These are phyloP conservation scores for Filobasidium floriforme DNA, from an alignment of 768 basidiomycete species.

Conservation along the genomic window DNA sequence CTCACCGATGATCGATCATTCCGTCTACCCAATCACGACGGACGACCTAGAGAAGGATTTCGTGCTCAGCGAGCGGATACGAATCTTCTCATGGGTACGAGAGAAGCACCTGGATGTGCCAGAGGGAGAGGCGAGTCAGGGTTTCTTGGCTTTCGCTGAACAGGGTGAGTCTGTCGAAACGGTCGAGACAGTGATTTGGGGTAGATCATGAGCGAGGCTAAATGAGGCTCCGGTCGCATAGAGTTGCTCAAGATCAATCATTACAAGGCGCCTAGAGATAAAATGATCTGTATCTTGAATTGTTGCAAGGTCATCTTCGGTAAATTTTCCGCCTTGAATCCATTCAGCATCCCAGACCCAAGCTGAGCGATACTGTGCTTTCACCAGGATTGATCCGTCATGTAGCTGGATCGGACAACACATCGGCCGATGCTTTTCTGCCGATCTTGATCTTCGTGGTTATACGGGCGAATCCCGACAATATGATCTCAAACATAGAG, in stretches of 20 bases:
- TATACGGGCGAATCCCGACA: slow-evolving; percentile 83
- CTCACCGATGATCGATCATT: slow-evolving; percentile 68
- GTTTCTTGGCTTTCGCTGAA: slow-evolving; percentile 57
- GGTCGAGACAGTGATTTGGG: neutral
- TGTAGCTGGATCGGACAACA: slow-evolving; percentile 58
- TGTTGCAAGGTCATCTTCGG: slow-evolving; percentile 99
- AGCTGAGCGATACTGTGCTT: neutral
- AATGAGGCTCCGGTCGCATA: neutral
- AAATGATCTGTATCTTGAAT: slow-evolving; percentile 93
- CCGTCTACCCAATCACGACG: slow-evolving; percentile 65
- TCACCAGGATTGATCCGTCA: slow-evolving; percentile 76
- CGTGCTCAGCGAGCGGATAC: slow-evolving; percentile 79
- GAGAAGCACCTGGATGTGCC: slow-evolving; percentile 87
- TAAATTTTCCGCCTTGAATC: slow-evolving; percentile 36
- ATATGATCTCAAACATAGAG: slow-evolving; percentile 93
- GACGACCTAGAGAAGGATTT: slow-evolving; percentile 96
- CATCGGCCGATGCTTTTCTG: slow-evolving; percentile 77
- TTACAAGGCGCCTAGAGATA: slow-evolving; percentile 97
- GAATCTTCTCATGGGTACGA: slow-evolving; percentile 81
- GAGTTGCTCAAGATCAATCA: slow-evolving; percentile 95
- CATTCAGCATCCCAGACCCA: too few relatives aligned
- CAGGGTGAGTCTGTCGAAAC: slow-evolving; percentile 33
- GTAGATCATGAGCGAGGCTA: neutral
- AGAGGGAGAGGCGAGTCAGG: slow-evolving; percentile 53
- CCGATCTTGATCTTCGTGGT: slow-evolving; percentile 92